Conservation (phyloP, 176 grass and related monocot species). For the Carex parvula region DNA sequence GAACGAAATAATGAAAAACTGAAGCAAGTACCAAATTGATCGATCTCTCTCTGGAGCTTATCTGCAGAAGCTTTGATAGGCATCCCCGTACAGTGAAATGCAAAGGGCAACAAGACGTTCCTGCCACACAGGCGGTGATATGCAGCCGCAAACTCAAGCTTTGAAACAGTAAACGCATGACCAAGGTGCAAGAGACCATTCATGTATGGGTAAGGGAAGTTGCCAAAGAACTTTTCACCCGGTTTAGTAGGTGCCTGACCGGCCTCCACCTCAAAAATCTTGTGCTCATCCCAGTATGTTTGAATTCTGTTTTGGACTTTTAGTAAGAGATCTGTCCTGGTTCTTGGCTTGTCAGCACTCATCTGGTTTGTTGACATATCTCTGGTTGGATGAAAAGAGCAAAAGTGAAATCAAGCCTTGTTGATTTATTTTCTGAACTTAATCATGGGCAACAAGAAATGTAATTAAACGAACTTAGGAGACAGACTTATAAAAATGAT, state of each 20-base stretch:
- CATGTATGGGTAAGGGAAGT: conserved; percentile 83
- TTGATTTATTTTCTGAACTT: conserved; percentile 1
- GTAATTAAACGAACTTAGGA: neutral
- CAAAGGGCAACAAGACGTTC: conserved; percentile 65
- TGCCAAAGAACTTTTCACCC: conserved; percentile 76
- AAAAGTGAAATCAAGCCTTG: neutral
- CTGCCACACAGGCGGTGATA: conserved; percentile 55
- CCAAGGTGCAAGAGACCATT: conserved; percentile 68
- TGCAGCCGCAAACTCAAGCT: conserved; percentile 68
- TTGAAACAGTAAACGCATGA: conserved; percentile 66
- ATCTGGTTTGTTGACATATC: conserved; percentile 12
- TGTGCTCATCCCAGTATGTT: conserved; percentile 48
- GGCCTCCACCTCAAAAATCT: conserved; percentile 55
- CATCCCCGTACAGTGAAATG: conserved; percentile 84
- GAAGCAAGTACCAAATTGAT: conserved; percentile 34
- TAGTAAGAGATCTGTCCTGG: conserved; percentile 44
- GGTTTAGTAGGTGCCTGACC: conserved; percentile 23
- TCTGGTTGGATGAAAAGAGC: neutral
- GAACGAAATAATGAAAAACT: neutral
- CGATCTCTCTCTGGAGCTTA: conserved; percentile 54
- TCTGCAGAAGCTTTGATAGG: conserved; percentile 76
- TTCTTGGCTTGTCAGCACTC: conserved; percentile 3
- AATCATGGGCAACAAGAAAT: neutral
- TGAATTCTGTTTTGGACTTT: conserved; percentile 46
- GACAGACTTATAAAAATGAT: neutral